Evolutionary conservation across 2,329 filamentous ascomycete species (phyloP), one percentile per base, ranked within the genome.

Genomic region (Chrysosporium keratinophilum): DNA sequence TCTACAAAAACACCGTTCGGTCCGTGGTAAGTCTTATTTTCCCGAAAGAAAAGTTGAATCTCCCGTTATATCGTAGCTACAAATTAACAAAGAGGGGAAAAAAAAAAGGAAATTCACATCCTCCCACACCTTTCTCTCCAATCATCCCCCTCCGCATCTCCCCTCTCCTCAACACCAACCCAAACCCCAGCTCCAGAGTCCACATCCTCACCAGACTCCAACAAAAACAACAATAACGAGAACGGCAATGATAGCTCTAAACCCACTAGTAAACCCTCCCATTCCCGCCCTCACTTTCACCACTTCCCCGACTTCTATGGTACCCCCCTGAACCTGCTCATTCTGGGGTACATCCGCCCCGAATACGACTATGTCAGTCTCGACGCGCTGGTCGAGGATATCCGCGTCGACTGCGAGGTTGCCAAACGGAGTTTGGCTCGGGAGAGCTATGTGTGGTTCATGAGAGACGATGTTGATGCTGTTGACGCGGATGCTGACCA

Each of bases 1-100:
- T 90, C 73, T 98, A 95, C 78, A 89, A 90, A 68, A 97, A 98
- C 76, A 83, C 79, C 3, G 82, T 87, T 45, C 83, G 88, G 58
- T 88, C 81, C 58, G 89, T 93, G 65, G 78, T 76, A 69, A 41
- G 71, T 73, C 33, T 19, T 12, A 28, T 17, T 33, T 41, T 31
- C 35, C 17, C n/a, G n/a, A n/a, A n/a, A n/a, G n/a, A n/a, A n/a
- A n/a, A n/a, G n/a, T n/a, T n/a, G n/a, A n/a, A n/a, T n/a, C n/a
- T n/a, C n/a, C n/a, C n/a, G n/a, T n/a, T n/a, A n/a, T n/a, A n/a
- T n/a, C n/a, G 10, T 10, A 14, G 2, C 14, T 17, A 7, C 10
- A 42, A 11, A 34, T 15, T 37, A 9, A 37, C 31, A 45, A 20
- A 39, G 1, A 37, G 34, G 7, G 12, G 20, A 45, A 35, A 17